Percentiles rank a stretch among this genome's conserved stretches.
phyloP scores from a whole-genome alignment of 1,139 yeast species.

The Sugiyamaella novakii region DNA sequence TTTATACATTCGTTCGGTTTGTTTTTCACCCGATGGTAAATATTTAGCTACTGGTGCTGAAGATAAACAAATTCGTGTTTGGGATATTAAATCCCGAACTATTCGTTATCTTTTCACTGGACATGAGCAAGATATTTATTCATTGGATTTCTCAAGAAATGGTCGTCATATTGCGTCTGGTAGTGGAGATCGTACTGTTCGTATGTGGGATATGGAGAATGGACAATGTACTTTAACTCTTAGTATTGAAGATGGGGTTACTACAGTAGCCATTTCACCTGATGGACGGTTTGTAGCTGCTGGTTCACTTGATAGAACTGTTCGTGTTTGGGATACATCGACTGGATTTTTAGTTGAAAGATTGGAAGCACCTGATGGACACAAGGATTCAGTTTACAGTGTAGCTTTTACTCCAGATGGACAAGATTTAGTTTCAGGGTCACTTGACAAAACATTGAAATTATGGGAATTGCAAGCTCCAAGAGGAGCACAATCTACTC shows the following conservation, averaged over 20 bases:
- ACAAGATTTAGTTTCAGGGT: conserved; percentile 89
- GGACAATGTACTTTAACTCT: conserved; percentile 89
- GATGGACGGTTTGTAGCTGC: conserved; percentile 95
- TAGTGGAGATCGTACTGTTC: conserved; percentile 93
- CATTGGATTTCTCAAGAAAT: conserved; percentile 92
- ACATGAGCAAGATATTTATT: conserved; percentile 96
- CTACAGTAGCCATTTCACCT: conserved; percentile 96
- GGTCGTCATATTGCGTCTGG: conserved; percentile 95
- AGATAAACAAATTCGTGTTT: conserved; percentile 92
- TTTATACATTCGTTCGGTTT: conserved; percentile 89
- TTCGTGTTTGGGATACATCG: conserved; percentile 95
- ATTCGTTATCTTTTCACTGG: conserved; percentile 88
- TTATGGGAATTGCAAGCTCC: conserved; percentile 81
- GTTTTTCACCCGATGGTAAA: conserved; percentile 96
- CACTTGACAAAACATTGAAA: conserved; percentile 93
- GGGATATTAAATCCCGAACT: conserved; percentile 90
- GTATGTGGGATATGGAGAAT: conserved; percentile 94
- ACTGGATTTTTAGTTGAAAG: conserved; percentile 88
- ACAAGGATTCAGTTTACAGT: conserved; percentile 93
- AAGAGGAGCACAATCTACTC: conserved; percentile 44
- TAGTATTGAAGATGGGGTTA: conserved; percentile 95
- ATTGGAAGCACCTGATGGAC: conserved; percentile 93
- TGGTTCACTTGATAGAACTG: conserved; percentile 93
- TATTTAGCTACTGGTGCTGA: conserved; percentile 97
- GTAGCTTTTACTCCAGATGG: conserved; percentile 94